A percentile compares a stretch with the other conserved stretches of the same genome.
These are phyloP conservation scores for Paramyrothecium roridum DNA, from an alignment of 2,329 filamentous ascomycete species.

Conservation along the genomic window DNA sequence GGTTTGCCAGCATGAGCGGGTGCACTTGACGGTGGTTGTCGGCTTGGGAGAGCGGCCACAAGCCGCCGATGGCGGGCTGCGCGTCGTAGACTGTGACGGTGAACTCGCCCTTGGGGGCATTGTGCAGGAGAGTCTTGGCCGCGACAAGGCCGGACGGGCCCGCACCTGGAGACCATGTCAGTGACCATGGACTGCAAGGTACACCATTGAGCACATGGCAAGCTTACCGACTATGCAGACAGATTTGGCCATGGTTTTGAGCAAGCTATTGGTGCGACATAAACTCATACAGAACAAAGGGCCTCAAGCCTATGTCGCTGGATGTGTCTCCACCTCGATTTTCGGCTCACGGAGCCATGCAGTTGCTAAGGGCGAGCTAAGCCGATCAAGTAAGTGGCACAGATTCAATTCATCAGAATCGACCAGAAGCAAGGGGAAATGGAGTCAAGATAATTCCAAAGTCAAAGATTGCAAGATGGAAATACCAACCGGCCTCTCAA, in stretches of 20 bases:
- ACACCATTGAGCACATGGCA: too few species aligned
- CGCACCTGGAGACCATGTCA: conserved; percentile 46
- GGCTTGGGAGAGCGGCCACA: conserved; percentile 63
- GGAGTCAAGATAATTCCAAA: too few species aligned
- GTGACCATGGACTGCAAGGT: background rate
- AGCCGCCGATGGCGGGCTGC: conserved; percentile 64
- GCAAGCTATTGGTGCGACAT: background rate
- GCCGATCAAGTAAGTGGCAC: background rate
- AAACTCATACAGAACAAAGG: conserved; percentile 10
- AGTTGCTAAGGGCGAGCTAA: background rate
- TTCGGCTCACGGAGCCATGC: background rate
- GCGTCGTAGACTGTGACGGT: conserved; percentile 69
- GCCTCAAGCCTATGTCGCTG: background rate
- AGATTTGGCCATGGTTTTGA: conserved; percentile 30
- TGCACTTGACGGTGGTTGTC: conserved; percentile 54
- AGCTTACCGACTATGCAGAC: conserved; percentile 37
- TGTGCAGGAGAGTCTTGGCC: conserved; percentile 69
- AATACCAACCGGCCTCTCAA: too few species aligned
- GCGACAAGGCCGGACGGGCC: conserved; percentile 67
- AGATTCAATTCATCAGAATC: too few species aligned
- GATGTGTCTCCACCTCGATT: background rate
- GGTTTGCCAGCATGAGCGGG: conserved; percentile 69
- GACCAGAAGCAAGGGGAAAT: too few species aligned
- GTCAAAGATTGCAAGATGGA: too few species aligned
- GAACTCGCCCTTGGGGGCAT: conserved; percentile 53